A percentile compares a stretch with the other conserved stretches of the same genome.
Evolutionary conservation across 345 rosid genomes (phyloP).

Genomic region (Syzygium jambos): DNA sequence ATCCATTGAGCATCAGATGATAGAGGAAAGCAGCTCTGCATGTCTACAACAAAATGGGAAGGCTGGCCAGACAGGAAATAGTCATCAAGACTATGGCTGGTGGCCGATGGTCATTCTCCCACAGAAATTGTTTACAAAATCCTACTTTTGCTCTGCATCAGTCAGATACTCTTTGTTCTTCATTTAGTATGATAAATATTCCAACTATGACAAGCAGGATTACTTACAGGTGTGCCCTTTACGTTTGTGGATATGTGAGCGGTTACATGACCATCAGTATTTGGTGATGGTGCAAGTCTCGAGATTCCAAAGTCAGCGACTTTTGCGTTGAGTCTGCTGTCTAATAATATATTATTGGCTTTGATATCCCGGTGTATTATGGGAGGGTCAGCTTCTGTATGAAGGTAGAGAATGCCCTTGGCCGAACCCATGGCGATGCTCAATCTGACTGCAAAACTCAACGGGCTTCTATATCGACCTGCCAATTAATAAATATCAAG

Average conservation of each 20-base stretch:
- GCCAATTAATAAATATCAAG: not conserved
- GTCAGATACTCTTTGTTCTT: not conserved
- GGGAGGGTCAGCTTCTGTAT: conserved; percentile 95
- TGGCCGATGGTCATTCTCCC: not conserved
- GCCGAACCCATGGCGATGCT: conserved; percentile 72
- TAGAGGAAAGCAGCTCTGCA: not conserved
- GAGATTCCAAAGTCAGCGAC: conserved; percentile 98
- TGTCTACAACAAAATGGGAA: not conserved
- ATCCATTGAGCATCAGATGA: not conserved
- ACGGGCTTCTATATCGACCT: conserved; percentile 44
- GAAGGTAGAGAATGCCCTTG: conserved; percentile 79
- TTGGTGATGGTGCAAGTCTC: conserved; percentile 74
- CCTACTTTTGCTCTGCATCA: not conserved
- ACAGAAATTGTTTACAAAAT: not conserved
- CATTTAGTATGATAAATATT: not conserved
- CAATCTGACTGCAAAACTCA: conserved; percentile 61
- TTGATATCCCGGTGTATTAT: conserved; percentile 93
- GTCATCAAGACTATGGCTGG: not conserved
- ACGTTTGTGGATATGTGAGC: conserved; percentile 85
- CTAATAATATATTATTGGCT: conserved; percentile 86
- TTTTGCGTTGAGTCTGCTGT: conserved; percentile 57
- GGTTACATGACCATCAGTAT: conserved; percentile 55
- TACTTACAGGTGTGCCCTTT: conserved; percentile 83
- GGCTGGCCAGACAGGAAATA: not conserved
- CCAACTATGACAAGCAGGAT: not conserved